These are phyloP conservation scores for Golubevia sp. DNA, from an alignment of 1,284 basidiomycete species.

Conservation along the genomic window DNA sequence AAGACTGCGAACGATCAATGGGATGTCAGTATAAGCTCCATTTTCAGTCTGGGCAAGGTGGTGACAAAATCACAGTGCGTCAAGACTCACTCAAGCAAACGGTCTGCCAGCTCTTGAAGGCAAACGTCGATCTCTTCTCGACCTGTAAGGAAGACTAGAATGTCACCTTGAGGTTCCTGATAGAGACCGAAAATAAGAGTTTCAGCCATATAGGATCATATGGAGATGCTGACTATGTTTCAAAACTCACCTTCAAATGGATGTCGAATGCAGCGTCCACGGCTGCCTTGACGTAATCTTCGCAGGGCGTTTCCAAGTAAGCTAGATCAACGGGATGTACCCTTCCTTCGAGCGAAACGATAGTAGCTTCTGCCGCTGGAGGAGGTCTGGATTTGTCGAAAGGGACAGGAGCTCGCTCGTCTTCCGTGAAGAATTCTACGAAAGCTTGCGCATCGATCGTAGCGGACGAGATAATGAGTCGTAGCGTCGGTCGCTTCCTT, in stretches of 20 bases:
- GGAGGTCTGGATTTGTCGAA: background rate
- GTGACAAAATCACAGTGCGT: no score
- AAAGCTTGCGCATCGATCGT: constrained; percentile 90
- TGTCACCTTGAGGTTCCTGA: constrained; percentile 64
- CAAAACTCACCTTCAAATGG: constrained; percentile 68
- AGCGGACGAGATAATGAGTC: constrained; percentile 90
- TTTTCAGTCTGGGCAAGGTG: background rate
- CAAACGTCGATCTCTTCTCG: constrained; percentile 71
- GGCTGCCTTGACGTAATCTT: constrained; percentile 58
- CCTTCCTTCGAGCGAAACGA: constrained; percentile 61
- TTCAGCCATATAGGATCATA: constrained; percentile 4
- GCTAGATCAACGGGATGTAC: constrained; percentile 62
- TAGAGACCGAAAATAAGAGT: background rate
- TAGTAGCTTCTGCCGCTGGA: constrained; percentile 28
- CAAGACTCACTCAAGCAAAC: constrained; percentile 71
- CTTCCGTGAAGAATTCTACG: constrained; percentile 78
- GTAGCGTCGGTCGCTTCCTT: constrained; percentile 81
- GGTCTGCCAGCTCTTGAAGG: constrained; percentile 78
- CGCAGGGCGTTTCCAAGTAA: constrained; percentile 57
- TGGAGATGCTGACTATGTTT: constrained; percentile 12
- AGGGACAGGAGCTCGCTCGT: constrained; percentile 60
- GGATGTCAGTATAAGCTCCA: background rate
- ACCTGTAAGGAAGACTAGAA: constrained; percentile 63
- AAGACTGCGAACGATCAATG: constrained; percentile 65
- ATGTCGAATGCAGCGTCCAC: constrained; percentile 62